Evolutionary conservation across 208 protist species (phyloP).

Genomic region (Crithidia acanthocephali): DNA sequence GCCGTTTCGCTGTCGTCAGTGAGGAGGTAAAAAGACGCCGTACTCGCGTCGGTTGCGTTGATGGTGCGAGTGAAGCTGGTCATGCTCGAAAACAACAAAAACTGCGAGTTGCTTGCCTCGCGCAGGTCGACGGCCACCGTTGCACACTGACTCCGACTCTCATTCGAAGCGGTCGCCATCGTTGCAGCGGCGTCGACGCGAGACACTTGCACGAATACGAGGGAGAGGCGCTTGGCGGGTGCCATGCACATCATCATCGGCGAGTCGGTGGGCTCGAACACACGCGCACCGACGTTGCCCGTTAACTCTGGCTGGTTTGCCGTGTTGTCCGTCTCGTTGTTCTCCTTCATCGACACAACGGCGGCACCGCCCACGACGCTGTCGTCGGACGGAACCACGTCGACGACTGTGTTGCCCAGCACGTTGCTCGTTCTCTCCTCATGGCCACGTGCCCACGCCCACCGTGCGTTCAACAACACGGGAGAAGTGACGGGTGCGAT

Average conservation of each 20-base stretch:
- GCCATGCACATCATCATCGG: constrained; percentile 5
- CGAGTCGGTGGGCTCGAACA: background rate
- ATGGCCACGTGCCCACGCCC: background rate
- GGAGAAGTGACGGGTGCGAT: background rate
- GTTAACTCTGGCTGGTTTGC: background rate
- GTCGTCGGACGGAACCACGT: background rate
- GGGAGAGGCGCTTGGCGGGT: constrained; percentile 19
- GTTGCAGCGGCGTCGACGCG: background rate
- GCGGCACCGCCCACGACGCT: background rate
- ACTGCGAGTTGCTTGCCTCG: background rate
- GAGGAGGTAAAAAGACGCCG: constrained; percentile 15
- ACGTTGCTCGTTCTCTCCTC: background rate
- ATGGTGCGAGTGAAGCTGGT: background rate
- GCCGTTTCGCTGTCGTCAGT: constrained; percentile 5
- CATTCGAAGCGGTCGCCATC: background rate
- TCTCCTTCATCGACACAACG: too few species aligned
- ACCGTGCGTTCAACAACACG: too few species aligned
- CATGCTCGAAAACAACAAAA: constrained; percentile 1
- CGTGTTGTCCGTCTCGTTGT: background rate
- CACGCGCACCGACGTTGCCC: background rate
- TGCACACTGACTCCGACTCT: background rate
- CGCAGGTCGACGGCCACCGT: constrained; percentile 16
- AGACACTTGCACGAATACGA: constrained; percentile 12
- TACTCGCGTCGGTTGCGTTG: background rate
- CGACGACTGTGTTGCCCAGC: background rate